Conservation (phyloP, 345 rosid genomes). For the Brassica cretica region DNA sequence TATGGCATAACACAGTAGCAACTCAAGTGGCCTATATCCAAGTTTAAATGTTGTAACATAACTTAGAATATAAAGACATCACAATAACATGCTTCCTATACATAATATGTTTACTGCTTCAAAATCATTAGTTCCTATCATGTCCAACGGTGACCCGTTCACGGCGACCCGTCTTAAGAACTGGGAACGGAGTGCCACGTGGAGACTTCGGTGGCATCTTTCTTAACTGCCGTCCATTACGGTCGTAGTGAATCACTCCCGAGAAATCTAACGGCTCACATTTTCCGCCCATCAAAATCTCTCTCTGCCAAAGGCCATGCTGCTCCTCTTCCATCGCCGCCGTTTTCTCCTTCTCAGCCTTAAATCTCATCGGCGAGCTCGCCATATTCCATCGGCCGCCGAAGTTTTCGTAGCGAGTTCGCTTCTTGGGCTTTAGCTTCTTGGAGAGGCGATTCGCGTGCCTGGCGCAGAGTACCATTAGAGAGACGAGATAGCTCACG, state of each 20-base stretch:
- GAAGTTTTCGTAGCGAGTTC: not conserved
- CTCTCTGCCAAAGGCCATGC: slow-evolving; percentile 77
- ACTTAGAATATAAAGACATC: not conserved
- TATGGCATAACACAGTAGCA: too few species aligned
- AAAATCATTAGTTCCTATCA: not conserved
- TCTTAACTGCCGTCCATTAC: slow-evolving; percentile 56
- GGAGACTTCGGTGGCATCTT: slow-evolving; percentile 75
- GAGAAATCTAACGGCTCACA: slow-evolving; percentile 95
- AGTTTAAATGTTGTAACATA: not conserved
- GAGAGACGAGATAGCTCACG: slow-evolving; percentile 44
- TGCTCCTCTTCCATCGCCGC: slow-evolving; percentile 22
- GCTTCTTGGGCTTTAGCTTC: slow-evolving; percentile 42
- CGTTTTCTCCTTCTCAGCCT: slow-evolving; percentile 12
- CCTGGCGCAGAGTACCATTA: slow-evolving; percentile 56
- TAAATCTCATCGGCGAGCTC: slow-evolving; percentile 35
- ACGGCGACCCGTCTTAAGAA: slow-evolving; percentile 12
- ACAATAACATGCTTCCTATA: not conserved
- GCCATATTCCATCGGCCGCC: slow-evolving; percentile 8
- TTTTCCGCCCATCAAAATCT: slow-evolving; percentile 89
- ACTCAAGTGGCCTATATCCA: not conserved
- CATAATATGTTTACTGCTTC: not conserved
- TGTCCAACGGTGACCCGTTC: not conserved
- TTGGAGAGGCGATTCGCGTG: slow-evolving; percentile 48
- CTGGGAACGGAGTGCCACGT: slow-evolving; percentile 69
- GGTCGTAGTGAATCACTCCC: slow-evolving; percentile 80